Base-by-base conservation (phyloP, 1,284 basidiomycete genomes). In the Malassezia nana region DNA sequence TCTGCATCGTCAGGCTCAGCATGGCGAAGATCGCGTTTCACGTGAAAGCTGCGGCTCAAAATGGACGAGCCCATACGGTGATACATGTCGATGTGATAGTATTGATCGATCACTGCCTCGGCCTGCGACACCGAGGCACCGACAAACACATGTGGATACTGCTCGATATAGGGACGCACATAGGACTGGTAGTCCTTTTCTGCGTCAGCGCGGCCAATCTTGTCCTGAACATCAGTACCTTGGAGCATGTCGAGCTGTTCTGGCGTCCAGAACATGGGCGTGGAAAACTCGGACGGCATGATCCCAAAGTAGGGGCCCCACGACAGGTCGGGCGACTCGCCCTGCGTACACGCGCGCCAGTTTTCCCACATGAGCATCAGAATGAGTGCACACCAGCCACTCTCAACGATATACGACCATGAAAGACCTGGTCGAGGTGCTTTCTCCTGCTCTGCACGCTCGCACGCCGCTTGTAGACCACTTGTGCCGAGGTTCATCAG, bases 321-420 rank as follows among this genome's bases (percentile, higher is more conserved):
- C 4, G 32, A 18, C 16, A 42, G 40, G 18, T 22, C 25, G 6
- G 8, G 18, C 22, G 22, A 6, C 30, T 13, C 30, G 9, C 4
- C n/a, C n/a, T 22, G 32, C 13, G 33, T 31, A 2, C 22, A 32
- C 3, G 64, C 57, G 16, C 67, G 56, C 35, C 67, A 59, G 46
- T 82, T 81, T 75, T 95, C 92, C 84, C 86, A 95, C 86, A 96
- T 89, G 84, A 96, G 86, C 60, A 84, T 87, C 20, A 95, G 77
- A 55, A 96, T 95, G 35, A 96, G 77, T 1, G 86, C 85, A 1
- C 81, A 77, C 91, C 91, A 96, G 1, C 89, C 87, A 48, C 80
- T 47, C 43, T 55, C 51, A 46, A 51, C 60, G 24, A 72, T 52
- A 40, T 52, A 30, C 1, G 50, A 42, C 60, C 66, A 66, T 9